Evolutionary conservation across 2,329 filamentous ascomycete genomes (phyloP).

Genomic region (Thielaviopsis punctulata): DNA sequence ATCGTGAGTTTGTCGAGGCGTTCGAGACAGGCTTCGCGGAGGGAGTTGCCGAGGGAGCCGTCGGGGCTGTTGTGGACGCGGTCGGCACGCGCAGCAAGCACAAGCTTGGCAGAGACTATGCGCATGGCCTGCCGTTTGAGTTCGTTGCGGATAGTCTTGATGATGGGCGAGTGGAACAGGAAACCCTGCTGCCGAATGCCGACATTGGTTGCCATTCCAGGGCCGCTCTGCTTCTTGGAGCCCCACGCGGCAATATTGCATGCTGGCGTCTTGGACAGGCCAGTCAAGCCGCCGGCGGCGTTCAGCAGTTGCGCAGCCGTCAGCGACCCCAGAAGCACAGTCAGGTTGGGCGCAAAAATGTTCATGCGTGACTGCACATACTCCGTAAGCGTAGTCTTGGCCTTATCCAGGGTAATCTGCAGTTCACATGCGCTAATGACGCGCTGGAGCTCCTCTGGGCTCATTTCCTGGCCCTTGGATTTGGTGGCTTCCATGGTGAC

Average conservation of each 20-base stretch:
- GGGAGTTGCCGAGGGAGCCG: slow-evolving; percentile 64
- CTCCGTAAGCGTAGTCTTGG: slow-evolving; percentile 72
- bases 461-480: slow-evolving; percentile 64
- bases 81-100: slow-evolving; percentile 84
- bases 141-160: slow-evolving; percentile 68
- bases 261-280: slow-evolving; percentile 77
- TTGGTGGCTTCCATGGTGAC: slow-evolving; percentile 89
- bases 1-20: slow-evolving; percentile 86
- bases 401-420: slow-evolving; percentile 70
- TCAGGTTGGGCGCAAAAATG: slow-evolving; percentile 86
- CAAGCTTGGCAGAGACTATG: slow-evolving; percentile 82
- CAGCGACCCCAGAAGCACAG: slow-evolving; percentile 73
- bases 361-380: slow-evolving; percentile 97
- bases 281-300: slow-evolving; percentile 72
- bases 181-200: slow-evolving; percentile 84
- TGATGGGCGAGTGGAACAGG: slow-evolving; percentile 80
- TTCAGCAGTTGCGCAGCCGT: slow-evolving; percentile 96
- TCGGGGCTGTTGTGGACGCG: slow-evolving; percentile 66
- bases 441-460: slow-evolving; percentile 52
- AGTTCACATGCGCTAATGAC: slow-evolving; percentile 71
- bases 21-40: slow-evolving; percentile 68
- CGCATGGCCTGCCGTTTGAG: slow-evolving; percentile 87
- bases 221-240: slow-evolving; percentile 60
- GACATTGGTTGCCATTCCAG: slow-evolving; percentile 82
- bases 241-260: slow-evolving; percentile 87